Base-by-base conservation (phyloP, 2,329 filamentous ascomycete species). In the Monosporascus cannonballus region DNA sequence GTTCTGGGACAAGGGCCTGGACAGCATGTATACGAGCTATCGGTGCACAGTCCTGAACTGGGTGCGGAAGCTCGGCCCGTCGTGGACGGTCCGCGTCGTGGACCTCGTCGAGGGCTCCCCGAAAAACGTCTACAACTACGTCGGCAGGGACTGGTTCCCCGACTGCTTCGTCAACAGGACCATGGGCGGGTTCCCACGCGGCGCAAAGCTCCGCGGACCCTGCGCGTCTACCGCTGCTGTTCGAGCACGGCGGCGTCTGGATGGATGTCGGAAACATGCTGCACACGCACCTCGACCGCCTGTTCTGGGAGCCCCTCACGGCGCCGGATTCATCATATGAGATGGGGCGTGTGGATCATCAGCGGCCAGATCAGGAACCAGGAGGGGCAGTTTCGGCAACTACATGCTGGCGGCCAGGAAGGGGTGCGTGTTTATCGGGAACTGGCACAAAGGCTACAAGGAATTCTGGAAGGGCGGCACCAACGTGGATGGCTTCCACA, bases 191-290 rank as follows among this genome's bases (percentile, higher is more conserved):
- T 0, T 59, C 64, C 0, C 71, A 73, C 46, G 63, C 67, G 2
- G 71, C 72, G 1, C 73, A 71, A 7, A 73, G 76, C 54, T 66
- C 67, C 2, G 69, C 71, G 0, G 74, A 77, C 48, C 66, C 76
- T 8, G 61, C 76, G n/a, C 68, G 75, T 3, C 64, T 73, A 2
- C 65, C 70, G 1, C 57, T 68, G 14, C 54, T 72, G 4, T 68
- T 63, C 48, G 52, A 64, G 37, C 57, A 69, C 36, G 69, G 69
- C 20, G 70, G 71, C 8, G 65, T 71, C 11, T 72, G 66, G 61
- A 69, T 73, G 64, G 71, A 73, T 15, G 68, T 69, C 17, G 69
- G 70, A 0, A 70, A 65, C 37, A 65, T 70, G 58, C 61, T 70
- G 14, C 57, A 67, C 49, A 63, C 64, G 18, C 61, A 67, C 37